Evolutionary conservation across 2,329 filamentous ascomycete genomes (phyloP), one percentile per base, ranked within the genome.

Genomic region (Lecanoromycetidae sp.): DNA sequence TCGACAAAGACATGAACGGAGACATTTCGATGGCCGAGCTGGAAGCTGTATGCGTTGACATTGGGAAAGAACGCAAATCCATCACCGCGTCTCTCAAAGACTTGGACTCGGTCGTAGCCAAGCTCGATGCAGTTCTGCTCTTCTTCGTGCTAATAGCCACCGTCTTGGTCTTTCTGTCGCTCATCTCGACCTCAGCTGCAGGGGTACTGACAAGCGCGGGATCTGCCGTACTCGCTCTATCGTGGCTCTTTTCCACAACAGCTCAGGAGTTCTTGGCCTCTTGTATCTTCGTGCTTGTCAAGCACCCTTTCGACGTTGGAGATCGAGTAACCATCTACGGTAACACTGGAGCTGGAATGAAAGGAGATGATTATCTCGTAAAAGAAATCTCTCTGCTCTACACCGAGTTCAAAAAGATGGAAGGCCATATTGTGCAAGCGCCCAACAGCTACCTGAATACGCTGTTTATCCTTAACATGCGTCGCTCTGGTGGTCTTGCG

Each of bases 321-420:
- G 90, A 96, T 62, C 81, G 90, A 57, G 86, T 96, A 5, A 86
- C 83, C 1, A 77, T 96, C 17, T 95, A 95, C 58, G 88, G 88
- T 45, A 93, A 87, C 57, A 87, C 87, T 0, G 90, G 90, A 51
- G 74, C 80, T n/a, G 62, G 74, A 13, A 74, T 87, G 59, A 77
- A 75, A 29, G 88, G 88, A 37, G 90, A 95, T 57, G 90, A 95
- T 58, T 96, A 94, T 65, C 95, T 94, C 55, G 88, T 96, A 45
- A 94, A 93, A 46, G 86, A 94, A 60, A 93, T 96, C 46, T 84
- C 87, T 1, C 73, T 96, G 1, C 74, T 95, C 13, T 96, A 91
- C 62, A 96, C 90, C 12, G 90, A 95, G 60, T 95, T 95, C 71
- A 95, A 95, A 73, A 95, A 95, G 71, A 90, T 95, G 84, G 83